These are phyloP conservation scores for Aphanomyces invadans DNA, from an alignment of 352 stramenopile species.

Conservation along the genomic window DNA sequence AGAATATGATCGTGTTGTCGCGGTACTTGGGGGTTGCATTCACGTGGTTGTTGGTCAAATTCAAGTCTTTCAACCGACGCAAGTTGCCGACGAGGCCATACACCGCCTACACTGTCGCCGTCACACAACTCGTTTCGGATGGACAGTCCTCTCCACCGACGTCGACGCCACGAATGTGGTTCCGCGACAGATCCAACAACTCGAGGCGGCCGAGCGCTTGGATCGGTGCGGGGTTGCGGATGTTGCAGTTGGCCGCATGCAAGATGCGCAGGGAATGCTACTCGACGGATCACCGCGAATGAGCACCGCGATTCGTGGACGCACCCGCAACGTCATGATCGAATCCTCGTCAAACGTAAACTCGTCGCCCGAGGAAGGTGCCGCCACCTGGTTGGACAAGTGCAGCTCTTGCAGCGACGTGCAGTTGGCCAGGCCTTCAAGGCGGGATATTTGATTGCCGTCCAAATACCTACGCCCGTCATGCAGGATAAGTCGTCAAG, in stretches of 20 bases:
- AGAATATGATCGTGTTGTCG: slow-evolving; percentile 70
- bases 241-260: slow-evolving; percentile 51
- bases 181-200: slow-evolving; percentile 56
- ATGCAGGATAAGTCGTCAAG: neutral
- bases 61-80: slow-evolving; percentile 42
- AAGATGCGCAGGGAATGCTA: slow-evolving; percentile 50
- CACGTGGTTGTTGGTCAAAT: slow-evolving; percentile 54
- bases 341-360: slow-evolving; percentile 36
- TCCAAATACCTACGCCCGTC: slow-evolving; percentile 34
- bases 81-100: slow-evolving; percentile 48
- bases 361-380: slow-evolving; percentile 41
- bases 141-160: no score
- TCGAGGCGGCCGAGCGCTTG: slow-evolving; percentile 38
- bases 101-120: slow-evolving; percentile 54
- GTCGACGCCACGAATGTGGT: slow-evolving; percentile 51
- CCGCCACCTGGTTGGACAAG: slow-evolving; percentile 42
- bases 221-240: slow-evolving; percentile 32
- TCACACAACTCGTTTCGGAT: no score
- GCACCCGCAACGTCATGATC: slow-evolving; percentile 27
- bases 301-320: neutral
- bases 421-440: slow-evolving; percentile 46
- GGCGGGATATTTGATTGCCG: slow-evolving; percentile 46
- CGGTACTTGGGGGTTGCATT: slow-evolving; percentile 48
- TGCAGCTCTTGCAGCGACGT: slow-evolving; percentile 52
- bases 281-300: neutral